A percentile compares a stretch with the other conserved stretches of the same genome.
Conservation (phyloP, 768 basidiomycete genomes). For the Suillus cothurnatus region DNA sequence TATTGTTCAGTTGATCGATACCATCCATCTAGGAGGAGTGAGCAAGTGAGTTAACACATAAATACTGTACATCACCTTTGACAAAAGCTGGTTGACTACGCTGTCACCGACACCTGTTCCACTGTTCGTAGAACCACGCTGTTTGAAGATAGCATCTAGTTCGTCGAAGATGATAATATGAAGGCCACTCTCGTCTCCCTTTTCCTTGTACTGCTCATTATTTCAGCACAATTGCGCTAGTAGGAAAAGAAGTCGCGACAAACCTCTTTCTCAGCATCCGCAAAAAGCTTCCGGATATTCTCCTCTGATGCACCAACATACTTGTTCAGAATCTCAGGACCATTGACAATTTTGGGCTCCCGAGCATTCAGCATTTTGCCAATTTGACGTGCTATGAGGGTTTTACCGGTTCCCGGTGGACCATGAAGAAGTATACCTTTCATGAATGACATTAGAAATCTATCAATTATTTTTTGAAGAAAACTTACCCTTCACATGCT, state of each 20-base stretch:
- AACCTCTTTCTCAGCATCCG: constrained; percentile 98
- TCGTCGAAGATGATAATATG: constrained; percentile 99
- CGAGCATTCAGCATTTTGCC: constrained; percentile 98
- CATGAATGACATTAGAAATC: neutral
- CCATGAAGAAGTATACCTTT: constrained; percentile 92
- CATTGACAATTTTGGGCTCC: constrained; percentile 98
- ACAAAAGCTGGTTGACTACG: constrained; percentile 96
- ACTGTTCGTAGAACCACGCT: constrained; percentile 87
- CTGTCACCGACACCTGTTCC: constrained; percentile 99
- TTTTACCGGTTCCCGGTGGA: constrained; percentile 98
- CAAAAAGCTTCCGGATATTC: constrained; percentile 96
- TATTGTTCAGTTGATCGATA: constrained; percentile 98
- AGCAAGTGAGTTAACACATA: constrained; percentile 6
- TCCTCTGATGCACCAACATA: constrained; percentile 98
- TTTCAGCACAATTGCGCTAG: constrained; percentile 9
- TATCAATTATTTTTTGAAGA: neutral
- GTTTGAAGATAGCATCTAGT: constrained; percentile 97
- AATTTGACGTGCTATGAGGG: constrained; percentile 96
- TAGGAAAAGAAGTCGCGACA: neutral
- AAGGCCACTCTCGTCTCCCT: constrained; percentile 93
- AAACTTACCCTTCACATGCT: constrained; percentile 90
- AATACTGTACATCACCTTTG: constrained; percentile 66
- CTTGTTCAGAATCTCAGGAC: constrained; percentile 96
- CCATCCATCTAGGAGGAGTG: constrained; percentile 83
- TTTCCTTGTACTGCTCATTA: constrained; percentile 81